phyloP scores from a whole-genome alignment of 2,329 filamentous ascomycete species.

The Capronia epimyces region DNA sequence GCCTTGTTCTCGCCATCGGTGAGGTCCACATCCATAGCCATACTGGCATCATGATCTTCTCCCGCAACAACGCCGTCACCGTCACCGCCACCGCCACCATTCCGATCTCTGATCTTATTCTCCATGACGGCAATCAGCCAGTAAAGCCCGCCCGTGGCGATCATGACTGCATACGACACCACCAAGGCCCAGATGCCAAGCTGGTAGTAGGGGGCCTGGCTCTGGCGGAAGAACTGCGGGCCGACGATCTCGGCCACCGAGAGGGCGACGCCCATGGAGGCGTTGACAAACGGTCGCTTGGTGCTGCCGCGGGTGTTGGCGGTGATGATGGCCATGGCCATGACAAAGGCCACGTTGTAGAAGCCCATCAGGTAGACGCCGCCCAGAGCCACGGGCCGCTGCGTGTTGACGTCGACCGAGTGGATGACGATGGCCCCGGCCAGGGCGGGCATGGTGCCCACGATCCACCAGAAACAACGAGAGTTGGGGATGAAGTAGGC shows the following conservation, averaged over 20 bases:
- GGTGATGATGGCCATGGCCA: slow-evolving; percentile 2
- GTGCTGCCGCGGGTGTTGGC: slow-evolving; percentile 4
- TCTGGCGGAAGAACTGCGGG: slow-evolving; percentile 5
- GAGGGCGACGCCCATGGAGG: not conserved
- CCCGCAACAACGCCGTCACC: no score
- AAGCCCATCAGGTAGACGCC: slow-evolving; percentile 11
- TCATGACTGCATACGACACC: slow-evolving; percentile 3
- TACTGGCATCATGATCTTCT: no score
- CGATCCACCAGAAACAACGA: not conserved
- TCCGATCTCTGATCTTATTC: not conserved
- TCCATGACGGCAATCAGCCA: not conserved
- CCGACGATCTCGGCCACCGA: slow-evolving; percentile 5
- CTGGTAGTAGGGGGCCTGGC: slow-evolving; percentile 4
- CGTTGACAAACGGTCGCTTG: slow-evolving; percentile 7
- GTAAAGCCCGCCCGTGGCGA: not conserved
- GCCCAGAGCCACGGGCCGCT: slow-evolving; percentile 1
- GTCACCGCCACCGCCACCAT: not conserved
- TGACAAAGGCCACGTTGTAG: slow-evolving; percentile 5
- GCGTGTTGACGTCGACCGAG: slow-evolving; percentile 2
- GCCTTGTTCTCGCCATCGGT: slow-evolving; percentile 6
- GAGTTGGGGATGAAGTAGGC: slow-evolving; percentile 3
- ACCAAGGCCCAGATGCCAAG: slow-evolving; percentile 6
- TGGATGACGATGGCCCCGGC: slow-evolving; percentile 6
- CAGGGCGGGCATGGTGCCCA: slow-evolving; percentile 1
- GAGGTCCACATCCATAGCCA: slow-evolving; percentile 4